Evolutionary conservation across 179 eudicot genomes (phyloP).

Genomic region (Beta lomatogona): DNA sequence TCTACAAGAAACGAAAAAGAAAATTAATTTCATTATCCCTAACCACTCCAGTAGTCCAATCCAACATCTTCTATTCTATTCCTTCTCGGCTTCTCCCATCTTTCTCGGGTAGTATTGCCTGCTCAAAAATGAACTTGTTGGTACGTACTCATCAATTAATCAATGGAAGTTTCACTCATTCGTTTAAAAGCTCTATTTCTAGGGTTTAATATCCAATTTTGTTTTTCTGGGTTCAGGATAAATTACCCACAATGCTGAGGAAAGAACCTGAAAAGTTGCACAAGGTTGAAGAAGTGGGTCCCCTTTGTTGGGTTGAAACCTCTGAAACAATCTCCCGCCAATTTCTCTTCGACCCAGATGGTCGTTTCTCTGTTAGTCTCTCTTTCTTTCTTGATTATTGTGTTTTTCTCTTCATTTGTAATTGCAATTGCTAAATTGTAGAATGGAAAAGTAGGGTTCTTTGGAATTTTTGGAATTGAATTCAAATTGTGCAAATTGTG

Average conservation of each 20-base stretch:
- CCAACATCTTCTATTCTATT: not conserved
- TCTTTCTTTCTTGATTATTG: not conserved
- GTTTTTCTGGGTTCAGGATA: constrained; percentile 20
- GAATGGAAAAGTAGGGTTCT: not conserved
- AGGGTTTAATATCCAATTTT: not conserved
- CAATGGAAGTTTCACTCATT: not conserved
- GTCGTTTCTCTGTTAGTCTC: constrained; percentile 57
- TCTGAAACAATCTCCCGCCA: constrained; percentile 61
- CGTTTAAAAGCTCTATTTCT: not conserved
- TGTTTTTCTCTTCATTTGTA: not conserved
- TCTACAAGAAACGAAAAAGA: no score
- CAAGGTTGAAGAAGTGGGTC: constrained; percentile 32
- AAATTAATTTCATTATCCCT: not conserved
- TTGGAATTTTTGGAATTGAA: not conserved
- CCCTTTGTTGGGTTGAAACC: constrained; percentile 69
- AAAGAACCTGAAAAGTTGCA: constrained; percentile 24
- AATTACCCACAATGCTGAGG: constrained; percentile 27
- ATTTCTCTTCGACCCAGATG: constrained; percentile 59
- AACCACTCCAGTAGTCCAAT: not conserved
- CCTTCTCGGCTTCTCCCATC: not conserved
- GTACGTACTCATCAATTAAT: constrained; percentile 6
- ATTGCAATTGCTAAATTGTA: not conserved
- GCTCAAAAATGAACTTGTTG: constrained; percentile 31
- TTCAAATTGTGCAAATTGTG: not conserved
- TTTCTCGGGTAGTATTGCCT: not conserved